Conservation (phyloP, 2,329 filamentous ascomycete species). For the Xylariaceae sp. region DNA sequence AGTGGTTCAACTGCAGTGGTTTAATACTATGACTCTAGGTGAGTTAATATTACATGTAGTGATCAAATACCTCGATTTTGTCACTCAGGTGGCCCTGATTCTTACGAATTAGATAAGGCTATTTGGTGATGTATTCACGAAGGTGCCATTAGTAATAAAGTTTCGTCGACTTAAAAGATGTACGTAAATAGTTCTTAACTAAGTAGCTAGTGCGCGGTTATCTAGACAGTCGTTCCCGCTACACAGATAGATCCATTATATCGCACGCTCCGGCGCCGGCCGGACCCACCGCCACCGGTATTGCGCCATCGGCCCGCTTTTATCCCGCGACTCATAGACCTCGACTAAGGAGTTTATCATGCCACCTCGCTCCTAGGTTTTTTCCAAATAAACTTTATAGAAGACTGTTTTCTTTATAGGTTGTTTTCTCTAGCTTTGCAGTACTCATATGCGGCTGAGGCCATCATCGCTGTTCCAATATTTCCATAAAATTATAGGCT, state of each 20-base stretch:
- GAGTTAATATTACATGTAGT: too few relatives aligned
- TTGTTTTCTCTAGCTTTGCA: neutral
- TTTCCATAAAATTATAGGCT: neutral
- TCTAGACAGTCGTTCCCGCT: neutral
- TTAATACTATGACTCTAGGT: too few relatives aligned
- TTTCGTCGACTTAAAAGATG: neutral
- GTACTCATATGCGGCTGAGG: neutral
- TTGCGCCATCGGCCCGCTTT: slow-evolving; percentile 18
- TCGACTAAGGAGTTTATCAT: slow-evolving; percentile 12
- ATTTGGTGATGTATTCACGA: too few relatives aligned
- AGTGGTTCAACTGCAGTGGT: too few relatives aligned
- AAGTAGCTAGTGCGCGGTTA: neutral
- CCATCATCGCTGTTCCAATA: neutral
- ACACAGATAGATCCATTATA: neutral
- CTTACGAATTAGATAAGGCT: too few relatives aligned
- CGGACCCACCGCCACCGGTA: slow-evolving; percentile 13
- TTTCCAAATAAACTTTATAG: neutral
- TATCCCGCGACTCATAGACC: slow-evolving; percentile 4
- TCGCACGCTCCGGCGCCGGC: neutral
- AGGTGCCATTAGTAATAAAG: too few relatives aligned
- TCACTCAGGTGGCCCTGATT: too few relatives aligned
- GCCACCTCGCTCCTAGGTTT: neutral
- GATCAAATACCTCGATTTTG: too few relatives aligned
- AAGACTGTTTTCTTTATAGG: neutral
- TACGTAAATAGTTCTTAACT: neutral